Base-by-base conservation (phyloP, 2,329 filamentous ascomycete genomes). In the Colletotrichum musae region DNA sequence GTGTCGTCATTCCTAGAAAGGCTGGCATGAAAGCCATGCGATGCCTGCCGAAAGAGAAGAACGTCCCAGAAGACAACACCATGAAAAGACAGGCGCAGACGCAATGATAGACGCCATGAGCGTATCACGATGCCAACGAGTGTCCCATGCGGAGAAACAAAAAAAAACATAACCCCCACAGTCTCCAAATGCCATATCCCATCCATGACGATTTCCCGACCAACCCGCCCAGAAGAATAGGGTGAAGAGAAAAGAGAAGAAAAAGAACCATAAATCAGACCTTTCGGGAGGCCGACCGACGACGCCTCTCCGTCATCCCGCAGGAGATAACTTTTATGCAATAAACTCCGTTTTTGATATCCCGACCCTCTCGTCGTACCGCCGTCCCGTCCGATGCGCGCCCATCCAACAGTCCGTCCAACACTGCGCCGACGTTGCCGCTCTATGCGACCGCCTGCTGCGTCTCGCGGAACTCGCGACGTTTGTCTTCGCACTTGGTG, bases 401-500 rank as follows among this genome's bases (percentile, higher is more conserved):
- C 6, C 15, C 47, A 41, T 18, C 28, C 28, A 28, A 32, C 18
- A 28, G 10, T 36, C 13, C 12, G 26, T n/a, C 21, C 58, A 51
- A 24, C 43, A 15, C 47, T 28, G 48, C 24, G 13, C 45, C 18
- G 21, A 26, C 47, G n/a, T 26, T 21, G 16, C 12, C 47, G 47
- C 47, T 1, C 24, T 21, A 50, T 1, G 10, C 9, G 10, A 12
- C 32, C 9, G 9, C 15, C 47, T 45, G 15, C 18, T 32, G 47
- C 57, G 69, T 71, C 58, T 72, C 64, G n/a, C 71, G 71, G 21
- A 69, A 66, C 48, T 72, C 71, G 28, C 71, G 71, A 47, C 71
- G 71, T 47, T 53, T 72, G 41, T 65, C 62, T 50, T 72, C 71
- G 48, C 62, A 63, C 54, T 72, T 71, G 71, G 50, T 51, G 50